Percentiles rank a stretch among this genome's conserved stretches.
These are phyloP conservation scores for Capronia americana DNA, from an alignment of 2,329 filamentous ascomycete species.

Conservation along the genomic window DNA sequence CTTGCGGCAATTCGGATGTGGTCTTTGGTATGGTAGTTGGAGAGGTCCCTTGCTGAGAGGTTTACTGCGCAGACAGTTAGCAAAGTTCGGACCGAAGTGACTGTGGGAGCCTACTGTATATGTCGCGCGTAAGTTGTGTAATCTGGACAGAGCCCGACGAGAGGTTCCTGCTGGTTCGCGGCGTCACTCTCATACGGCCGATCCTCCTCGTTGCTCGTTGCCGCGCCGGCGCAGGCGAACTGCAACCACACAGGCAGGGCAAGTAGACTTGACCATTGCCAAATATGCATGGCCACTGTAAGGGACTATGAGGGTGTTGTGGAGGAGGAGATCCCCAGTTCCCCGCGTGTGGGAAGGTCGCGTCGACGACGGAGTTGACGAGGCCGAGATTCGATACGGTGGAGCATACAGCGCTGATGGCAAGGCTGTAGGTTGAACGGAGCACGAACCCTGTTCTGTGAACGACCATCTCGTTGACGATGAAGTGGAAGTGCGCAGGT, in stretches of 20 bases:
- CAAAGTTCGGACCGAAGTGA: neutral
- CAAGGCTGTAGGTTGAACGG: neutral
- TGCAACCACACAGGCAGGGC: slow-evolving; percentile 14
- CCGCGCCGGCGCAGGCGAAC: slow-evolving; percentile 11
- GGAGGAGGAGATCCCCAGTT: neutral
- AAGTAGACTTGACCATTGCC: slow-evolving; percentile 13
- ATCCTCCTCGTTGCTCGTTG: slow-evolving; percentile 17
- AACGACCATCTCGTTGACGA: neutral
- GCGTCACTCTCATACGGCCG: slow-evolving; percentile 28
- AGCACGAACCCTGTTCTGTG: neutral
- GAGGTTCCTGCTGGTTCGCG: slow-evolving; percentile 26
- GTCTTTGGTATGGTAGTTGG: slow-evolving; percentile 83
- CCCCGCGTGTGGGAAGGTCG: neutral
- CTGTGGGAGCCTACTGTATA: slow-evolving; percentile 31
- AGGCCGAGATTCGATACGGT: neutral
- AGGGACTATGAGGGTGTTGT: neutral
- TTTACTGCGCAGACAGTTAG: slow-evolving; percentile 57
- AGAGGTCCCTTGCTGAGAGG: slow-evolving; percentile 82
- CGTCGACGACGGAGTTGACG: neutral
- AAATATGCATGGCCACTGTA: slow-evolving; percentile 15
- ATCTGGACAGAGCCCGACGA: slow-evolving; percentile 41
- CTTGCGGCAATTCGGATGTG: slow-evolving; percentile 79
- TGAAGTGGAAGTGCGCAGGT: neutral
- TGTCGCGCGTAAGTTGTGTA: slow-evolving; percentile 41
- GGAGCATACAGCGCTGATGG: neutral